phyloP scores from a whole-genome alignment of 2,329 filamentous ascomycete species.

The Alternaria angustiovoidea region DNA sequence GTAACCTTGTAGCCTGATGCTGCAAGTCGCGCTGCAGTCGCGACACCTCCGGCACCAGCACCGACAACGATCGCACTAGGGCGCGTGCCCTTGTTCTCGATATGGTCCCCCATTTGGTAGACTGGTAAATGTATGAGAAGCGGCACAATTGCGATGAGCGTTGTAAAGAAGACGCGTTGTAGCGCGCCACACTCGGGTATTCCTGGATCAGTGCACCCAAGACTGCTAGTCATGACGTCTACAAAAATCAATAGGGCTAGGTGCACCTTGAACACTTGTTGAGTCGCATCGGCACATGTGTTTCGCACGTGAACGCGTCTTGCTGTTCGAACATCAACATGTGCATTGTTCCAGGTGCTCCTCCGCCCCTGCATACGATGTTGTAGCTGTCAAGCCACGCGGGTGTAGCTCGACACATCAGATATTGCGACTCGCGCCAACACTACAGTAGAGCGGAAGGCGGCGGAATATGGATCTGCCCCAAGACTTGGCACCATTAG shows the following conservation, averaged over 20 bases:
- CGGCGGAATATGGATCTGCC: background rate
- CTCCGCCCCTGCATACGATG: constrained; percentile 2
- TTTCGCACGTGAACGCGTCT: constrained; percentile 8
- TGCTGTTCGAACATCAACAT: background rate
- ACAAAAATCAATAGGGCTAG: constrained; percentile 17
- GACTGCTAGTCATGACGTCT: constrained; percentile 26
- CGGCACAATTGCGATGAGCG: constrained; percentile 8
- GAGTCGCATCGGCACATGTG: background rate
- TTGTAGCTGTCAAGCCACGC: background rate
- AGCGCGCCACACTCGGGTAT: constrained; percentile 22
- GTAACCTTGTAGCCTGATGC: constrained; percentile 76
- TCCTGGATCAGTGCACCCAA: constrained; percentile 14
- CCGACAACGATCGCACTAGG: constrained; percentile 57
- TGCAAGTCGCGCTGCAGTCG: constrained; percentile 74
- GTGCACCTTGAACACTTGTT: background rate
- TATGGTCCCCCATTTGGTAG: constrained; percentile 19
- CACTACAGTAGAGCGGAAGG: background rate
- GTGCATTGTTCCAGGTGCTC: background rate
- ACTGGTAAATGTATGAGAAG: background rate
- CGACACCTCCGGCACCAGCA: constrained; percentile 75
- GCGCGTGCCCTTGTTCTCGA: constrained; percentile 15
- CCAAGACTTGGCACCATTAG: background rate
- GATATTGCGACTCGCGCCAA: background rate
- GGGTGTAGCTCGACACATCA: background rate
- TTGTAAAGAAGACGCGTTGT: constrained; percentile 12